phyloP scores from a whole-genome alignment of 805 yeast species.

The Metschnikowia proteae region DNA sequence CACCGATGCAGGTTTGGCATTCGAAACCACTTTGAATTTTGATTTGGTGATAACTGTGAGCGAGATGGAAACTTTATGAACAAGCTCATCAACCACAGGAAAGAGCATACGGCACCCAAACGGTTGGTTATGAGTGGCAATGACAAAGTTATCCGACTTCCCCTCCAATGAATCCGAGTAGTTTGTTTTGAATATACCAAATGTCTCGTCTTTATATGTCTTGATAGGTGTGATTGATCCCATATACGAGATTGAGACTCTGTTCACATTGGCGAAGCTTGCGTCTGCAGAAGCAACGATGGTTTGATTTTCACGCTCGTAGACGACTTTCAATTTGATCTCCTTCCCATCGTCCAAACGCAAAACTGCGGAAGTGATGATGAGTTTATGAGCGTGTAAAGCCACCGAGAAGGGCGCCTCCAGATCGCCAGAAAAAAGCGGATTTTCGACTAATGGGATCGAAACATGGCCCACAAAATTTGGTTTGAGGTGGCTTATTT shows the following conservation, averaged over 20 bases:
- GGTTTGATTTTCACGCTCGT: slow-evolving; percentile 40
- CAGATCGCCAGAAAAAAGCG: slow-evolving; percentile 10
- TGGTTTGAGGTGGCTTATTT: slow-evolving; percentile 42
- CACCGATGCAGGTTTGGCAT: slow-evolving; percentile 32
- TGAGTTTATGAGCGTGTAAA: slow-evolving; percentile 40
- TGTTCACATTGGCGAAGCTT: slow-evolving; percentile 7
- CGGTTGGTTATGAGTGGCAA: slow-evolving; percentile 76
- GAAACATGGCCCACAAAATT: slow-evolving; percentile 43
- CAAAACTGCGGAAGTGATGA: slow-evolving; percentile 34
- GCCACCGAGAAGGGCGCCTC: slow-evolving; percentile 19
- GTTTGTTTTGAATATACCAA: slow-evolving; percentile 66
- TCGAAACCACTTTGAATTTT: slow-evolving; percentile 50
- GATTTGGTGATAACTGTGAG: slow-evolving; percentile 45
- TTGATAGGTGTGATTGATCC: slow-evolving; percentile 50
- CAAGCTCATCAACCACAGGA: slow-evolving; percentile 68
- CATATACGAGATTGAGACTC: slow-evolving; percentile 35
- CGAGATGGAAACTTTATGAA: slow-evolving; percentile 48
- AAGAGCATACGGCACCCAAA: slow-evolving; percentile 56
- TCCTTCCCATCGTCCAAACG: slow-evolving; percentile 10
- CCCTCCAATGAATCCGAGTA: slow-evolving; percentile 51
- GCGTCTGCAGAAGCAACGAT: slow-evolving; percentile 27
- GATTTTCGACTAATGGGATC: slow-evolving; percentile 30
- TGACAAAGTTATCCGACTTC: slow-evolving; percentile 45
- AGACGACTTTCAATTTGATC: slow-evolving; percentile 24
- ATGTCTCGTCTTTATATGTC: slow-evolving; percentile 54